phyloP scores from a whole-genome alignment of 164 flowering plant genomes.

The Macadamia tetraphylla region DNA sequence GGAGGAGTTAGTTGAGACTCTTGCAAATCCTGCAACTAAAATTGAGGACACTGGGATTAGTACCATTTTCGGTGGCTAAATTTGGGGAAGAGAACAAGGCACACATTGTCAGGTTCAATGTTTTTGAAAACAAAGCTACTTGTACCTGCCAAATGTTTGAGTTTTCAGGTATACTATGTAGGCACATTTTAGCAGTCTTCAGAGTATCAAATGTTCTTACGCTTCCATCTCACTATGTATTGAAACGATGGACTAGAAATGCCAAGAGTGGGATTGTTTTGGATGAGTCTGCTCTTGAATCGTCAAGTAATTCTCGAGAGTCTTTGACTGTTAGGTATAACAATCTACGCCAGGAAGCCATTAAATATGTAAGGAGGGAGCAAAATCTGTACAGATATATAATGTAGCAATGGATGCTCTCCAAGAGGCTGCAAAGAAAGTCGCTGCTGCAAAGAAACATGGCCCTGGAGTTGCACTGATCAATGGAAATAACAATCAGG shows the following conservation, averaged over 20 bases:
- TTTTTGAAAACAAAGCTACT: slow-evolving; percentile 36
- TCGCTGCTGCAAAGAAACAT: slow-evolving; percentile 36
- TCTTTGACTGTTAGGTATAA: slow-evolving; percentile 33
- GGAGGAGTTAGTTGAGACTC: slow-evolving; percentile 50
- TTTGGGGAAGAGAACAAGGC: slow-evolving; percentile 50
- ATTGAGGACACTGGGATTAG: slow-evolving; percentile 32
- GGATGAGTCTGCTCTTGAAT: slow-evolving; percentile 25
- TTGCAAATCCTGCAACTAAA: slow-evolving; percentile 40
- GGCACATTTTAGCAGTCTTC: slow-evolving; percentile 50
- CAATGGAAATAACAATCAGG: slow-evolving; percentile 23
- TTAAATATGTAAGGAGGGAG: slow-evolving; percentile 51
- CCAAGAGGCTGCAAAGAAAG: slow-evolving; percentile 43
- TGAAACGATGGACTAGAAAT: slow-evolving; percentile 57
- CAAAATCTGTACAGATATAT: slow-evolving; percentile 36
- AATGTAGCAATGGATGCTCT: slow-evolving; percentile 50
- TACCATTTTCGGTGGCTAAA: slow-evolving; percentile 35
- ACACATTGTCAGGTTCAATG: slow-evolving; percentile 30
- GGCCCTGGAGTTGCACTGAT: slow-evolving; percentile 21
- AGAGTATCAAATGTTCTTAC: slow-evolving; percentile 42
- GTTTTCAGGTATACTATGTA: slow-evolving; percentile 49
- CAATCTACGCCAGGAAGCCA: slow-evolving; percentile 44
- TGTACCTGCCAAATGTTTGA: slow-evolving; percentile 63
- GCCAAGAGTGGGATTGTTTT: slow-evolving; percentile 35
- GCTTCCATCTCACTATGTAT: slow-evolving; percentile 44
- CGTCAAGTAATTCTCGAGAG: slow-evolving; percentile 31